Base-by-base conservation (phyloP, 2,329 filamentous ascomycete species). In the Macroventuria anomochaeta region DNA sequence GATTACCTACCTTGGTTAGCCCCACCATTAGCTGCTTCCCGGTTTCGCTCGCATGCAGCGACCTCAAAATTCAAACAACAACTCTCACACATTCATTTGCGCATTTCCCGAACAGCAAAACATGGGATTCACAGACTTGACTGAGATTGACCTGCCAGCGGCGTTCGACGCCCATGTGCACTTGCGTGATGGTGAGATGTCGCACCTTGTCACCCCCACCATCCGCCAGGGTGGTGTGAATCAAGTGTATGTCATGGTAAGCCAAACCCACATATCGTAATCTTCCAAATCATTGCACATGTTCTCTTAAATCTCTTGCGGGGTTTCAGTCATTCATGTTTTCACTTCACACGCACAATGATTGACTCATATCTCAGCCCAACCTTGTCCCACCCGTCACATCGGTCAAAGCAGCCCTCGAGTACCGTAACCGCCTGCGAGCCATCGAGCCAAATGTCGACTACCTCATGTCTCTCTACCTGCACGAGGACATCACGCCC, bases 221-320 rank as follows among this genome's bases (percentile, higher is more conserved):
- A 81, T 83, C 61, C 75, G 80, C 42, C 61, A 73, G 55, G 81
- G 81, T 54, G 81, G 80, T 57, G 79, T 80, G 55, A 80, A 82
- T 66, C 80, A 78, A 26, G 80, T 83, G 31, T 82, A 77, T 70
- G 80, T 83, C 26, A 82, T 82, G 79, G 78, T 80, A 71, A 64
- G 76, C 53, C 51, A 53, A n/a, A n/a, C n/a, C n/a, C n/a, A n/a
- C n/a, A n/a, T n/a, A n/a, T n/a, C n/a, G n/a, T n/a, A n/a, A n/a
- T n/a, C n/a, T n/a, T n/a, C n/a, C n/a, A n/a, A n/a, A n/a, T n/a
- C n/a, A n/a, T n/a, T n/a, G n/a, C n/a, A n/a, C n/a, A n/a, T n/a
- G n/a, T n/a, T n/a, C n/a, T n/a, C n/a, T n/a, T n/a, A n/a, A n/a
- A n/a, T n/a, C n/a, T n/a, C n/a, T n/a, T n/a, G n/a, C n/a, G n/a